Evolutionary conservation across 202 grass and related monocot species (phyloP), one percentile per base, ranked within the genome.

Genomic region (Cymbopogon flexuosus): DNA sequence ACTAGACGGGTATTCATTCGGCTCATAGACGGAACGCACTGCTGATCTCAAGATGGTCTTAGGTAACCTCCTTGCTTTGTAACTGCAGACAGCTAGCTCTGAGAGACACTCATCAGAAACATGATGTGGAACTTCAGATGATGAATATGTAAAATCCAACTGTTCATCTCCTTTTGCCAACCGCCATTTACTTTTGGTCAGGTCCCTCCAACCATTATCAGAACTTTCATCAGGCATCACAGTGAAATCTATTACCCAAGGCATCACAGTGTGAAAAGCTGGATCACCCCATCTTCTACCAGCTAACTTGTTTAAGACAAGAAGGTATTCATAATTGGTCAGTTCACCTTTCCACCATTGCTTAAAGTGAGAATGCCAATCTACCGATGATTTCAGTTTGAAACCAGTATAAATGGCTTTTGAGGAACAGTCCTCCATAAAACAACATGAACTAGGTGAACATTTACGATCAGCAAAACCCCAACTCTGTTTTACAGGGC

Each of bases 141-240:
- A 92, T 36, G 81, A 83, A 78, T 94, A 97, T 10, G 94, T 97
- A 78, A 97, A 97, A 87, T 97, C 92, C 66, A 97, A 87, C 67
- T 97, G 94, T 72, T 97, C 94, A 46, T 97, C 94, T 76, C 94
- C 94, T 89, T 97, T 97, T 62, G 94, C 89, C 73, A 97, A 81
- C n/a, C 94, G 84, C 94, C 94, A 97, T 89, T 97, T 97, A 86
- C 91, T 94, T 89, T 97, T 97, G 43, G 86, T 91, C 65, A 97
- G 88, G 51, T 97, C 90, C 24, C 94, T 91, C 94, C 94, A 94
- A 49, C 94, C 94, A 85, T 76, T 78, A 85, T 91, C 83, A 87
- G 92, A 93, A 87, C 39, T 88, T 86, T 91, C 74, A 21, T 94
- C 88, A 49, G 94, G 94, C 33, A 79, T 94, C 75, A 86, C 83